Percentiles rank a stretch among this genome's conserved stretches.
Evolutionary conservation across 129 eudicot species (phyloP).

Genomic region (Flaveria sonorensis): DNA sequence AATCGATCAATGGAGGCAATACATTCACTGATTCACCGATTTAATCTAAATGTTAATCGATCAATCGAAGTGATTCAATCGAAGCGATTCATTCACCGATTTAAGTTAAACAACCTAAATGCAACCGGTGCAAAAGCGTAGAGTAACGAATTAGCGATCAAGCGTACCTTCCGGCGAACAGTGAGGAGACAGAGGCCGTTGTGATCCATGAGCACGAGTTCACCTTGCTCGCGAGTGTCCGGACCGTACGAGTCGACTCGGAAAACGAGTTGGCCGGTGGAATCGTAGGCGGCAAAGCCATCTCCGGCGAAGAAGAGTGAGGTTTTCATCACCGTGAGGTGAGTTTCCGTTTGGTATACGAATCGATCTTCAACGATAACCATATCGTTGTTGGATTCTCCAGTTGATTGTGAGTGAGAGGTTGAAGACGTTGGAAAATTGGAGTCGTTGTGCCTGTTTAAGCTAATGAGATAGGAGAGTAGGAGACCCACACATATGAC

Average conservation of each 20-base stretch:
- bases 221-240: constrained; percentile 49
- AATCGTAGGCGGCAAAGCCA: constrained; percentile 72
- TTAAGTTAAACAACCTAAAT: too few relatives aligned
- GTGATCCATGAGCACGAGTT: constrained; percentile 81
- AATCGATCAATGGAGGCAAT: too few relatives aligned
- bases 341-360: constrained; percentile 51
- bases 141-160: too few relatives aligned
- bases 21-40: too few relatives aligned
- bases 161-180: constrained; percentile 81
- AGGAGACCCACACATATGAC: constrained; percentile 1
- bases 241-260: constrained; percentile 85
- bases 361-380: constrained; percentile 44
- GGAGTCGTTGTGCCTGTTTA: constrained; percentile 1
- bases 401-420: neutral
- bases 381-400: constrained; percentile 22
- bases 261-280: constrained; percentile 61
- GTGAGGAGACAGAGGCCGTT: constrained; percentile 83
- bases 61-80: too few relatives aligned
- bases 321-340: constrained; percentile 73
- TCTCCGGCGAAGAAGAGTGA: constrained; percentile 79
- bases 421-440: constrained; percentile 8
- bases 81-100: too few relatives aligned
- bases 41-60: too few relatives aligned
- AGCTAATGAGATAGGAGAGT: neutral
- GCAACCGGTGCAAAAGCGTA: too few relatives aligned